These are phyloP conservation scores for Amanita thiersii DNA, from an alignment of 768 basidiomycete species.

Conservation along the genomic window DNA sequence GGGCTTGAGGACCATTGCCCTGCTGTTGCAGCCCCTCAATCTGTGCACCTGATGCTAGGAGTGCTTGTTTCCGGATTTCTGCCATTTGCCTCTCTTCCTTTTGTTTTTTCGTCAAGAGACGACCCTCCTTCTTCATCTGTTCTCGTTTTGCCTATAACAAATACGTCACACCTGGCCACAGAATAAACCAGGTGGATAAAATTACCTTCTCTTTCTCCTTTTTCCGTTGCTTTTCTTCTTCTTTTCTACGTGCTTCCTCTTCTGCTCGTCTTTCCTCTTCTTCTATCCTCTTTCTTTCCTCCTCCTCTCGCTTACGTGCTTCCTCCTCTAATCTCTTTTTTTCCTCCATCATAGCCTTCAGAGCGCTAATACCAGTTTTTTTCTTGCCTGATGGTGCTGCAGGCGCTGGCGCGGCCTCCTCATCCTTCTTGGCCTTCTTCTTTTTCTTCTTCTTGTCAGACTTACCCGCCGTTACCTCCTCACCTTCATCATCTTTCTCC, in stretches of 20 bases:
- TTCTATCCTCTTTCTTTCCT: constrained; percentile 73
- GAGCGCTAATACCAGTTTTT: constrained; percentile 71
- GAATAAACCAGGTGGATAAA: constrained; percentile 6
- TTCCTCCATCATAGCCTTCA: constrained; percentile 90
- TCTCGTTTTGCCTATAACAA: constrained; percentile 75
- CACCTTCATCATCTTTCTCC: constrained; percentile 44
- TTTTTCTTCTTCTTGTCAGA: constrained; percentile 82
- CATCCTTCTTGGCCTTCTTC: constrained; percentile 64
- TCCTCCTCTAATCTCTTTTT: constrained; percentile 87
- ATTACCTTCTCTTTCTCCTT: constrained; percentile 86
- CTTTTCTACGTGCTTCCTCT: constrained; percentile 70
- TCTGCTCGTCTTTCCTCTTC: constrained; percentile 78
- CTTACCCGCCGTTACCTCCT: constrained; percentile 42
- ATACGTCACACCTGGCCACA: constrained; percentile 4
- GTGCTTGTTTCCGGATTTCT: constrained; percentile 84
- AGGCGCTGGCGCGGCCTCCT: constrained; percentile 37
- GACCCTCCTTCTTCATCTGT: constrained; percentile 87
- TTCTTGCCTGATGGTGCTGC: constrained; percentile 46
- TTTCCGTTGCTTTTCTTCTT: constrained; percentile 75
- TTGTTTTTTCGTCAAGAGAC: constrained; percentile 93
- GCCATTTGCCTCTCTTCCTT: constrained; percentile 89
- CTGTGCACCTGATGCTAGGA: constrained; percentile 81
- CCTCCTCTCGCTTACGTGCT: constrained; percentile 59
- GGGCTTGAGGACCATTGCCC: constrained; percentile 28
- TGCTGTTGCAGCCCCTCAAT: constrained; percentile 80